These are phyloP conservation scores for Saururus chinensis DNA, from an alignment of 164 flowering plant species.

Conservation along the genomic window DNA sequence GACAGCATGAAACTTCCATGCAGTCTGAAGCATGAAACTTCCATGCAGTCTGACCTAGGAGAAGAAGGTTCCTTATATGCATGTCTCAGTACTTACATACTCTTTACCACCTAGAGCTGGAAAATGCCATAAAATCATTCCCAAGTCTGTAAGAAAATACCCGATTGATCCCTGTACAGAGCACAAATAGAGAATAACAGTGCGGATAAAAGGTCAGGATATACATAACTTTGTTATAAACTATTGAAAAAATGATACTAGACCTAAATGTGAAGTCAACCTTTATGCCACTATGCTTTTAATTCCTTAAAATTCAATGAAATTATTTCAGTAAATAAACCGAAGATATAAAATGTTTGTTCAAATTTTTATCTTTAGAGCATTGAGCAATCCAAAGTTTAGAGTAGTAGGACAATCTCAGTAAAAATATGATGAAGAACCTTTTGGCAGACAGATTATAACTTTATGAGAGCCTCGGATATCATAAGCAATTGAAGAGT, in stretches of 20 bases:
- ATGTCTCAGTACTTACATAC: constrained; percentile 49
- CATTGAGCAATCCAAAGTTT: neutral
- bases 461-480: neutral
- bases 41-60: neutral
- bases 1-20: neutral
- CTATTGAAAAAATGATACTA: too few relatives aligned
- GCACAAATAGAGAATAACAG: neutral
- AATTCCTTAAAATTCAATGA: neutral
- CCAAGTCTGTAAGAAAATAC: constrained; percentile 64
- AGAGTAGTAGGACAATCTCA: neutral
- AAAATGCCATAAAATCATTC: constrained; percentile 60
- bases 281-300: too few relatives aligned
- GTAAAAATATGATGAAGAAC: neutral
- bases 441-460: neutral
- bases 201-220: neutral
- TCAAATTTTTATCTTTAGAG: neutral
- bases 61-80: neutral
- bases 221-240: neutral
- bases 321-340: neutral
- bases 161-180: constrained; percentile 57
- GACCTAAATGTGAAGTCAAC: too few relatives aligned
- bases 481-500: too few relatives aligned
- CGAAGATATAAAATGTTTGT: neutral
- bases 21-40: neutral
- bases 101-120: constrained; percentile 74